Base-by-base conservation (phyloP, 192 early-diverging fungal species). In the Spinellus fusiger region DNA sequence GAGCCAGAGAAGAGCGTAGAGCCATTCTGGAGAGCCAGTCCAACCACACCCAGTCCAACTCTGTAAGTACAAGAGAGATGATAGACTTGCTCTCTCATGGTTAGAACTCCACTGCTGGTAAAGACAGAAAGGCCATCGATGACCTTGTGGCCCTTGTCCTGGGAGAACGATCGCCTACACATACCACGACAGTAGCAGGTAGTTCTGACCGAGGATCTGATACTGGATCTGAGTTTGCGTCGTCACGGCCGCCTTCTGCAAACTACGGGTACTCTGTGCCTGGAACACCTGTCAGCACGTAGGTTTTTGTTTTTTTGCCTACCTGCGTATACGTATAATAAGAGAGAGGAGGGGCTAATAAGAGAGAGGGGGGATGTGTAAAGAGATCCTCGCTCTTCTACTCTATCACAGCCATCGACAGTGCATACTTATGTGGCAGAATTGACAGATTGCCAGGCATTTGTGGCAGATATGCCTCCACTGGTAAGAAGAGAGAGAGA, bases 381-480 rank as follows among this genome's bases (percentile, higher is more conserved):
- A n/a, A 60, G 58, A 9, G 50, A 55, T 9, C 63, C 35, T 15
- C 46, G 63, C 34, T n/a, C 52, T 12, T 63, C 55, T 8, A 58
- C 23, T 5, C 44, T 31, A 3, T 73, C 56, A 27, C 73, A 53
- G 20, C 32, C 55, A 33, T 46, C 33, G 31, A 22, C 16, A 7
- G 33, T 59, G 0, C 59, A 58, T 31, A 27, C 37, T 34, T 61
- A 56, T 53, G 77, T 86, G 57, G 84, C 84, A 16, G 86, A 86
- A 60, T 82, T 96, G 40, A 76, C 73, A 5, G 80, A 84, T n/a
- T 77, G 80, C 10, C 87, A 92, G 48, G 79, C 88, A 48, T 81
- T 88, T n/a, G 68, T 93, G 33, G 79, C 94, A 54, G 96, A 98
- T 66, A 81, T 93, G 66, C 79, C 92, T 47, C 91, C 96, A 10